Evolutionary conservation across 2,329 filamentous ascomycete genomes (phyloP), one percentile per base, ranked within the genome.

Genomic region (Neonectria hederae): DNA sequence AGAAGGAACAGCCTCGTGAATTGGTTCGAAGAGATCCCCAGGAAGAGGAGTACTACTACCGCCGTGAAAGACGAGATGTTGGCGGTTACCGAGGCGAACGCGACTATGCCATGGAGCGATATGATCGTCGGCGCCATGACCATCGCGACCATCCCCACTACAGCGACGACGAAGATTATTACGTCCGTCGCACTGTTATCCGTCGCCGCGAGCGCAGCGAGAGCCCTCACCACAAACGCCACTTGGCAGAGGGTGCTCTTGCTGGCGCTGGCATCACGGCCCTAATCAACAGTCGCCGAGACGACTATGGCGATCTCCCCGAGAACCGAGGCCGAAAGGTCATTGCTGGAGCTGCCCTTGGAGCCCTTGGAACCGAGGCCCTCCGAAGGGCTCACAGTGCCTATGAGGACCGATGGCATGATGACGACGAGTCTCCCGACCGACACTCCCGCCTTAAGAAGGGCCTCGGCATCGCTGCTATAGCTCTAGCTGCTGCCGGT

Each of bases 241-340:
- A 89, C 69, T 76, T 90, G 5, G 88, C 88, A 22, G 87, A 89
- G 72, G 88, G 88, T n/a, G 88, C 87, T 10, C 80, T 90, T 17
- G 88, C 88, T 28, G 88, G 87, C 17, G 88, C 88, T 19, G 88
- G 88, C 53, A 76, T 88, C 8, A 84, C 86, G 11, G 88, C 88
- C n/a, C 76, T 90, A 3, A 76, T 89, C 6, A 81, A 84, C 17
- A 86, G 85, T 52, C 85, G 87, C 21, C 83, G 85, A 52, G 82
- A 83, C 54, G 81, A 80, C 59, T 77, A 84, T 3, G 84, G 85
- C 54, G 84, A 86, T 24, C 72, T 84, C 4, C 78, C 78, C 0
- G 82, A 86, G 21, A 78, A 86, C 67, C 83, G 86, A 24, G 86
- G 86, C 45, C 83, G 85, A 59, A 89, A 89, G 71, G 85, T 89